Conservation (phyloP, 805 yeast species). For the Saccharomycopsis olivae region DNA sequence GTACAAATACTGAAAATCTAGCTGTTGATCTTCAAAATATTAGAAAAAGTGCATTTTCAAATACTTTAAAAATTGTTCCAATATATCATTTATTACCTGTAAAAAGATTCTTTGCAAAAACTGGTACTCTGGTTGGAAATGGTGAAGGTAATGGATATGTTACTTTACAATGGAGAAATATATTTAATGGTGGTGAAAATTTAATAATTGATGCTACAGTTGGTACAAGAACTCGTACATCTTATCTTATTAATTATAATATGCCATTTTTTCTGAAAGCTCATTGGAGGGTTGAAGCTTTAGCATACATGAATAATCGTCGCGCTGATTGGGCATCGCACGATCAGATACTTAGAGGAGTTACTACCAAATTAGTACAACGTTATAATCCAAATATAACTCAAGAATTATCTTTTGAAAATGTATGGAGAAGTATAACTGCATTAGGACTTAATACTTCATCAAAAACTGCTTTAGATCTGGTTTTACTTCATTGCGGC, state of each 20-base stretch:
- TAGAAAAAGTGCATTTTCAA: neutral
- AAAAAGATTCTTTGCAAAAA: conserved; percentile 68
- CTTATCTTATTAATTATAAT: conserved; percentile 41
- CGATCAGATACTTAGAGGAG: conserved; percentile 40
- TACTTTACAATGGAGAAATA: conserved; percentile 53
- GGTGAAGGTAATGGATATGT: conserved; percentile 95
- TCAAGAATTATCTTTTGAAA: conserved; percentile 39
- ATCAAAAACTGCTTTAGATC: conserved; percentile 39
- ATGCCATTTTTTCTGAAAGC: conserved; percentile 39
- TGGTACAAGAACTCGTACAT: conserved; percentile 50
- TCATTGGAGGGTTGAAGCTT: conserved; percentile 43
- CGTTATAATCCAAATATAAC: conserved; percentile 6
- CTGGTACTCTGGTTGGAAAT: conserved; percentile 94
- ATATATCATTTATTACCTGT: conserved; percentile 34
- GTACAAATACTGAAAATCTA: conserved; percentile 11
- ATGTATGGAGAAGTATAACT: conserved; percentile 40
- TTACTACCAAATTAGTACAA: conserved; percentile 26
- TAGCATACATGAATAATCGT: conserved; percentile 41
- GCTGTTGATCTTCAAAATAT: conserved; percentile 5
- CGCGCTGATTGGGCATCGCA: conserved; percentile 42
- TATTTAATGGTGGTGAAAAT: conserved; percentile 61
- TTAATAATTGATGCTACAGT: conserved; percentile 44
- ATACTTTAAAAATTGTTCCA: conserved; percentile 5
- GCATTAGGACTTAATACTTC: too few species aligned
- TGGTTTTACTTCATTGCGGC: conserved; percentile 49